phyloP scores from a whole-genome alignment of 2,329 filamentous ascomycete genomes.

The Aureobasidium mangrovei region DNA sequence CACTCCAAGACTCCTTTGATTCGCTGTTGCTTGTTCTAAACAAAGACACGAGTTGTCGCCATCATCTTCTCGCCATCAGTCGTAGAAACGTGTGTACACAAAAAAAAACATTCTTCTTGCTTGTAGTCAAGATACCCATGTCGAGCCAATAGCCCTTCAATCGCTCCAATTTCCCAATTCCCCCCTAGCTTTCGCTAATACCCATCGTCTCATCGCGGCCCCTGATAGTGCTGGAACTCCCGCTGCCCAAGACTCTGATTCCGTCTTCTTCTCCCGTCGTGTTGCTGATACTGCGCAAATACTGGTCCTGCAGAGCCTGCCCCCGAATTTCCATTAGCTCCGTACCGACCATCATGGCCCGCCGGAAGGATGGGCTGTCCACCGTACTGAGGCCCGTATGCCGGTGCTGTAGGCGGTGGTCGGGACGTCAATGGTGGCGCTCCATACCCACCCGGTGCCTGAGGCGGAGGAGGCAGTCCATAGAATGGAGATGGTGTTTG shows the following conservation, averaged over 20 bases:
- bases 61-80: neutral
- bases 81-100: too few relatives aligned
- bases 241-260: constrained; percentile 9
- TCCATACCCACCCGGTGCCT: constrained; percentile 5
- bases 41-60: neutral
- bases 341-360: constrained; percentile 25
- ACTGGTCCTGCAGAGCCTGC: constrained; percentile 3
- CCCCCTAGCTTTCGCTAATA: too few relatives aligned
- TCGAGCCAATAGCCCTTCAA: neutral
- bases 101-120: neutral
- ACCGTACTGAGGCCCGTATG: constrained; percentile 28
- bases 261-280: constrained; percentile 5
- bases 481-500: constrained; percentile 10
- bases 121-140: constrained; percentile 1
- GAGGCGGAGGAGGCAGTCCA: neutral
- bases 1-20: too few relatives aligned
- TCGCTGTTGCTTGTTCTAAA: neutral
- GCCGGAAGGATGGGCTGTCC: constrained; percentile 33
- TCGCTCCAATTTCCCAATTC: neutral
- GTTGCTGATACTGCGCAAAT: constrained; percentile 16
- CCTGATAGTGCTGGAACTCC: constrained; percentile 13
- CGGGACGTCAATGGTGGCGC: neutral
- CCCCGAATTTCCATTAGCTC: neutral
- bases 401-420: constrained; percentile 24
- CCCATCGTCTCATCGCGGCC: neutral